Evolutionary conservation across 2,329 filamentous ascomycete genomes (phyloP), one percentile per base, ranked within the genome.

Genomic region (Ceratocystis lukuohia): DNA sequence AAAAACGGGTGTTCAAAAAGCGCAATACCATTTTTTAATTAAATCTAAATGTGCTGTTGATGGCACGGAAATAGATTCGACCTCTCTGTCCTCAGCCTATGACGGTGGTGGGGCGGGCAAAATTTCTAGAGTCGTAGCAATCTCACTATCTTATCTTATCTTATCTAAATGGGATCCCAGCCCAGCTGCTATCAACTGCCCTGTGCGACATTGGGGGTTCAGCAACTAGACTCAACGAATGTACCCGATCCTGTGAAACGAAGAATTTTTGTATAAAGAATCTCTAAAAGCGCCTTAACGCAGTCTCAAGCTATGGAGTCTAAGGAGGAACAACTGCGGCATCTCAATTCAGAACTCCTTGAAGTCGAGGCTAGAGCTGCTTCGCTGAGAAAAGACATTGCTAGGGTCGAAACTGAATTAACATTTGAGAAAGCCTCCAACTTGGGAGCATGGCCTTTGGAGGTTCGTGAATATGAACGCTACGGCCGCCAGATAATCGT

Each of bases 401-500:
- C 28, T 6, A 46, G 44, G 22, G 41, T 59, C 2, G 59, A 63
- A 56, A 44, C 17, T 46, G 44, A 65, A 17, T 22, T 50, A 30
- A 28, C 25, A 15, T 44, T 57, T 25, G 61, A 41, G 1, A 53
- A 17, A 37, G 7, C 17, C n/a, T 46, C 33, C 25, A 57, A 37
- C 15, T n/a, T 61, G 0, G 78, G 77, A 76, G 82, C 77, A 69
- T 93, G 89, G 87, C 89, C 89, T 0, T 78, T 96, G 1, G 75
- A 77, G 3, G 77, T 80, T 17, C 83, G 88, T 4, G 91, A 96
- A 71, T 96, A 96, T 74, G 84, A 84, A 70, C 83, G 92, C 69
- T 97, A 97, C 77, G 91, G 90, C 6, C 82, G 93, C 48, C 93
- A 96, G 76, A 86, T 97, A 78, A 92, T 97, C 70, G 84, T 96